phyloP scores from a whole-genome alignment of 2,329 filamentous ascomycete species.

The Phialocephala subalpina region DNA sequence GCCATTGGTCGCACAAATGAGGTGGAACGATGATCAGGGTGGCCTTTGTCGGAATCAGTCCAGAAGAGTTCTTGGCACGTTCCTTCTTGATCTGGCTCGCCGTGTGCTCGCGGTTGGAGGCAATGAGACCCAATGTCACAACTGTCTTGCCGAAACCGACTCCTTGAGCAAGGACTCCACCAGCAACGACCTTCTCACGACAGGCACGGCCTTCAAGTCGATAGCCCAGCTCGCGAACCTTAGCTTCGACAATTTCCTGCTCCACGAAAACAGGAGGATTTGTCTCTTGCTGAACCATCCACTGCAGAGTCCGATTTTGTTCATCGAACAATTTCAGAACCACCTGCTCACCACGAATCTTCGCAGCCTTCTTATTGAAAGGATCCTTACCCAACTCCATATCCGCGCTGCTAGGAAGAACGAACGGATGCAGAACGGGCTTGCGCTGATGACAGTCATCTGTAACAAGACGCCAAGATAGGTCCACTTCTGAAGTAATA shows the following conservation, averaged over 20 bases:
- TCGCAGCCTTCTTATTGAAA: neutral
- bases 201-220: slow-evolving; percentile 62
- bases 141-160: slow-evolving; percentile 75
- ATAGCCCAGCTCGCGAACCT: slow-evolving; percentile 60
- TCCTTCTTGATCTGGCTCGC: neutral
- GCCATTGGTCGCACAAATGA: slow-evolving; percentile 66
- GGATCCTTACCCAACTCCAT: slow-evolving; percentile 14
- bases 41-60: slow-evolving; percentile 53
- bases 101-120: neutral
- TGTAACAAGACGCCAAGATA: slow-evolving; percentile 5
- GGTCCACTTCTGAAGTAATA: neutral
- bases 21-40: slow-evolving; percentile 67
- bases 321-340: neutral
- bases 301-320: slow-evolving; percentile 53
- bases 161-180: slow-evolving; percentile 69
- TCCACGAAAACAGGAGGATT: slow-evolving; percentile 57
- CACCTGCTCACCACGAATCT: neutral
- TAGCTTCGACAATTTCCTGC: slow-evolving; percentile 64
- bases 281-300: slow-evolving; percentile 66
- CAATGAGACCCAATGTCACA: slow-evolving; percentile 59
- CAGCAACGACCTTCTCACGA: slow-evolving; percentile 52
- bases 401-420: slow-evolving; percentile 9
- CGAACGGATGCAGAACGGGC: slow-evolving; percentile 46
- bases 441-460: neutral
- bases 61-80: neutral